phyloP scores from a whole-genome alignment of 495 filamentous ascomycete genomes.

The Penicillium maclennaniae region DNA sequence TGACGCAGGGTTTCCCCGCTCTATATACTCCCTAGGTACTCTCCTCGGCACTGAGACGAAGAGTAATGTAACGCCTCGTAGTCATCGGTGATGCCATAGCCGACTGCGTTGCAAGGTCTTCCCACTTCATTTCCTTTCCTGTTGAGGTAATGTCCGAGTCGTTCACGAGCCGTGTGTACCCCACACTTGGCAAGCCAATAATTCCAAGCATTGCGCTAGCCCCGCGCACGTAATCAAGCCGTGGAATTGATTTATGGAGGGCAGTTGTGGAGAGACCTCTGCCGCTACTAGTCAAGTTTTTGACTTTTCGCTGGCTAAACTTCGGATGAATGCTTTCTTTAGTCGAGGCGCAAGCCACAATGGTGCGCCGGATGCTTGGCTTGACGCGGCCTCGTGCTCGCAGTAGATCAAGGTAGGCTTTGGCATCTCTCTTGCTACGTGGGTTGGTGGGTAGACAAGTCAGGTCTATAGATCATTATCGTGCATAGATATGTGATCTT shows the following conservation, averaged over 20 bases:
- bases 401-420: neutral
- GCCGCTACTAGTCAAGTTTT: neutral
- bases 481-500: neutral
- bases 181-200: neutral
- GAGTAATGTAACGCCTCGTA: neutral
- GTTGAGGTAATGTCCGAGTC: neutral
- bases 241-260: neutral
- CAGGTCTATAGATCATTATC: neutral
- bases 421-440: neutral
- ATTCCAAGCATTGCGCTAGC: neutral
- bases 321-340: neutral
- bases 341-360: neutral
- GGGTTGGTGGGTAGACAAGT: neutral
- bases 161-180: neutral
- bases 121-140: conserved; percentile 1
- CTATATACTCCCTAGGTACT: conserved; percentile 6
- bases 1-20: neutral
- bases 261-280: neutral
- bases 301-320: conserved; percentile 8
- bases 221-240: neutral
- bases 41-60: neutral
- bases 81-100: neutral
- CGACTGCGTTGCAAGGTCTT: neutral
- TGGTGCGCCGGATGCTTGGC: neutral
- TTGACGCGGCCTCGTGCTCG: no score